These are phyloP conservation scores for Debaryomycetaceae sp. DNA, from an alignment of 1,139 yeast genomes.

Conservation along the genomic window DNA sequence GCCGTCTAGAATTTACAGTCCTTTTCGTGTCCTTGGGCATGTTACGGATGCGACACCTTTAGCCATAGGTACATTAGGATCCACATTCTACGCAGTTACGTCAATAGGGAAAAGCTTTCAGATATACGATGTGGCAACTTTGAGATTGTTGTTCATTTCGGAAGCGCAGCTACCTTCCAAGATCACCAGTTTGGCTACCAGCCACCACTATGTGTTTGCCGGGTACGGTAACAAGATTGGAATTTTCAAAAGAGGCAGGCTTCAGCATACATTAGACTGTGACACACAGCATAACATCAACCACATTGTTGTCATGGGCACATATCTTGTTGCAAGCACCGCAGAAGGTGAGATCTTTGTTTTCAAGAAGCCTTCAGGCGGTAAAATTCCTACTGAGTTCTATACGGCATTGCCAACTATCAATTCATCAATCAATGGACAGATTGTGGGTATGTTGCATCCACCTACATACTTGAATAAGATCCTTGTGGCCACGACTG, in stretches of 20 bases:
- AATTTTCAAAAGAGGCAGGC: slow-evolving; percentile 76
- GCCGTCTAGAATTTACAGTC: slow-evolving; percentile 40
- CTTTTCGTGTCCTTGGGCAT: slow-evolving; percentile 55
- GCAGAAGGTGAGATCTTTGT: slow-evolving; percentile 56
- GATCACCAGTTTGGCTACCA: slow-evolving; percentile 73
- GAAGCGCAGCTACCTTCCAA: slow-evolving; percentile 68
- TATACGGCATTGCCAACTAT: slow-evolving; percentile 60
- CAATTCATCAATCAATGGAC: slow-evolving; percentile 59
- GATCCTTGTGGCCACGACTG: slow-evolving; percentile 70
- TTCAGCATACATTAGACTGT: slow-evolving; percentile 52
- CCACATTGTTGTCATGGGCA: slow-evolving; percentile 70
- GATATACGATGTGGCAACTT: slow-evolving; percentile 86
- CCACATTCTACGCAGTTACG: slow-evolving; percentile 83
- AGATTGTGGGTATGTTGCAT: slow-evolving; percentile 67
- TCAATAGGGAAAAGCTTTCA: slow-evolving; percentile 89
- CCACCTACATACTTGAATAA: slow-evolving; percentile 93
- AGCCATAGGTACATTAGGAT: slow-evolving; percentile 85
- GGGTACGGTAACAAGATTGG: slow-evolving; percentile 72
- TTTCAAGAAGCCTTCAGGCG: slow-evolving; percentile 53
- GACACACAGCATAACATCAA: slow-evolving; percentile 36
- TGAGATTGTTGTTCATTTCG: slow-evolving; percentile 84
- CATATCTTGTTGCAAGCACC: slow-evolving; percentile 59
- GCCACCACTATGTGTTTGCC: slow-evolving; percentile 81
- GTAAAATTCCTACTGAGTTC: slow-evolving; percentile 56
- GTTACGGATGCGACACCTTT: slow-evolving; percentile 79